phyloP scores from a whole-genome alignment of 169 alveolate genomes.

The Eimeria sp. region DNA sequence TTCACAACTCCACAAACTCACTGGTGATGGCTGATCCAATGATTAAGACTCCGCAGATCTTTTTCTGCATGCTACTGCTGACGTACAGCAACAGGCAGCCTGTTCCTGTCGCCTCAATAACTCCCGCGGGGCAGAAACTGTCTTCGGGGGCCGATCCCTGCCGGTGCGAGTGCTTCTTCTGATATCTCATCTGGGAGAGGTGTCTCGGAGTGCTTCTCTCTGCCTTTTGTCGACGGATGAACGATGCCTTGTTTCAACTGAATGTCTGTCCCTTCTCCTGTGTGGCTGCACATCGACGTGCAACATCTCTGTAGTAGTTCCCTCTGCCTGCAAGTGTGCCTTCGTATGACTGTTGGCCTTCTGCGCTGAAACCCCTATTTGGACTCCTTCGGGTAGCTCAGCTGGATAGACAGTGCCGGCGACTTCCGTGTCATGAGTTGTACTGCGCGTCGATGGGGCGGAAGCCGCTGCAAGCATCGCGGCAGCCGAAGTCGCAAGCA shows the following conservation, averaged over 20 bases:
- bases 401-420: neutral
- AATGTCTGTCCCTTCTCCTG: neutral
- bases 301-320: neutral
- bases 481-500: conserved; percentile 71
- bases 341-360: neutral
- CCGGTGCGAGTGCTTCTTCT: neutral
- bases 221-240: neutral
- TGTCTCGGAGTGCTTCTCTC: neutral
- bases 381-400: neutral
- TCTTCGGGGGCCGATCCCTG: neutral
- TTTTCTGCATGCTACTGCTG: conserved; percentile 19
- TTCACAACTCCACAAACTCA: neutral
- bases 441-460: neutral
- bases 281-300: neutral
- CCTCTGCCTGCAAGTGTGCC: conserved; percentile 4
- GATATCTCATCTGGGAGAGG: neutral
- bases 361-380: neutral
- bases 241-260: neutral
- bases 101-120: neutral
- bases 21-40: neutral
- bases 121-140: neutral
- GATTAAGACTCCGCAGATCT: neutral
- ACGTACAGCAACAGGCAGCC: conserved; percentile 30
- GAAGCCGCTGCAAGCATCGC: conserved; percentile 4
- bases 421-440: neutral